These are phyloP conservation scores for Orbilia brochopaga DNA, from an alignment of 2,329 filamentous ascomycete species.

Conservation along the genomic window DNA sequence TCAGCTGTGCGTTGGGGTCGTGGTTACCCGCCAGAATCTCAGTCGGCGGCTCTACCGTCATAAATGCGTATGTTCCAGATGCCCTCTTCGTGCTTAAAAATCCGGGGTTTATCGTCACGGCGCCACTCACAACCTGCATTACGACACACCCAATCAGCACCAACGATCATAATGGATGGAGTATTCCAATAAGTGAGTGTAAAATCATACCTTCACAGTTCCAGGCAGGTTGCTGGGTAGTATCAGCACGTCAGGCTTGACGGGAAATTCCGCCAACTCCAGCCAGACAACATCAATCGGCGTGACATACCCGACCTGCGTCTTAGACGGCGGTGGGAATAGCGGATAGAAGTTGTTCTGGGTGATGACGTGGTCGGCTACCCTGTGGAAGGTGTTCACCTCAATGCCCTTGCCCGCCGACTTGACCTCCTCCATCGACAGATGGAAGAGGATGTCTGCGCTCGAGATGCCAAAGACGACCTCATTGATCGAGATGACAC, in stretches of 20 bases:
- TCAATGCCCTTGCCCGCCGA: slow-evolving; percentile 61
- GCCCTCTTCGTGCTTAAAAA: slow-evolving; percentile 82
- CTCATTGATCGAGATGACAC: slow-evolving; percentile 88
- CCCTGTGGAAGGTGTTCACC: slow-evolving; percentile 70
- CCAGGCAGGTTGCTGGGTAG: slow-evolving; percentile 87
- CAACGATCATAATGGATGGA: background rate
- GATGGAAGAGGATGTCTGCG: slow-evolving; percentile 82
- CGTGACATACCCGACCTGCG: slow-evolving; percentile 69
- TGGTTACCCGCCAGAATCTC: slow-evolving; percentile 67
- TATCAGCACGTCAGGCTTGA: slow-evolving; percentile 84
- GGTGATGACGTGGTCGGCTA: slow-evolving; percentile 79
- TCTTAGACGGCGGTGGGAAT: slow-evolving; percentile 77
- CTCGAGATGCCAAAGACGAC: slow-evolving; percentile 78
- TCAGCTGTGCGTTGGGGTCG: slow-evolving; percentile 58
- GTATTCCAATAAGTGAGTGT: background rate
- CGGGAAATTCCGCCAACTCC: slow-evolving; percentile 89
- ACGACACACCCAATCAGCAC: slow-evolving; percentile 46
- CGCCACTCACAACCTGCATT: slow-evolving; percentile 81
- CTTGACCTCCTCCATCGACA: slow-evolving; percentile 74
- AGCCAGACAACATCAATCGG: slow-evolving; percentile 81
- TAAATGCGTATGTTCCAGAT: slow-evolving; percentile 81
- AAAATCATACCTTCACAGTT: slow-evolving; percentile 55
- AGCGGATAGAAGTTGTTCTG: slow-evolving; percentile 90
- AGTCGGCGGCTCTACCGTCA: slow-evolving; percentile 73
- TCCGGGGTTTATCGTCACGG: slow-evolving; percentile 89